Conservation (phyloP, 768 basidiomycete species). For the Phlebiopsis flavidoalba region DNA sequence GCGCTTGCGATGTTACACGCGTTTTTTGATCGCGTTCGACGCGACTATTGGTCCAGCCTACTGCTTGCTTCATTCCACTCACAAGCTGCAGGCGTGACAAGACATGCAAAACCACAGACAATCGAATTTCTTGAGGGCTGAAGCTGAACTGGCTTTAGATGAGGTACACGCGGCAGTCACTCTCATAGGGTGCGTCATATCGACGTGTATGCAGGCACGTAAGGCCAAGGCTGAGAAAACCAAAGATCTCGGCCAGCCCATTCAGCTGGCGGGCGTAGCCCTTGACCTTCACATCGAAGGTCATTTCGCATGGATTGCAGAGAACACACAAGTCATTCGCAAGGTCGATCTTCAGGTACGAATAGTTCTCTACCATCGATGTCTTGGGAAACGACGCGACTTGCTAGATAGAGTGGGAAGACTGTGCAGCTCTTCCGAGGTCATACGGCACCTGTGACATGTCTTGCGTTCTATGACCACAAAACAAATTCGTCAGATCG, state of each 20-base stretch:
- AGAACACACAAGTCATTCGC: conserved; percentile 71
- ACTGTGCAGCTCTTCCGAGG: conserved; percentile 73
- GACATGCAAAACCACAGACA: conserved; percentile 21
- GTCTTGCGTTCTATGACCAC: conserved; percentile 61
- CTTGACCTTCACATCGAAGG: conserved; percentile 63
- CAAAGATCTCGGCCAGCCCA: conserved; percentile 72
- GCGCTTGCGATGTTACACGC: background rate
- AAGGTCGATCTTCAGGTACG: conserved; percentile 74
- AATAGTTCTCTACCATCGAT: background rate
- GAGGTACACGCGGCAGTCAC: conserved; percentile 38
- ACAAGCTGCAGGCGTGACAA: background rate
- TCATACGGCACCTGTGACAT: conserved; percentile 87
- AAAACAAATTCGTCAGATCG: conserved; percentile 32
- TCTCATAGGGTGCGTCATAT: conserved; percentile 4
- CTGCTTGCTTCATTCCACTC: background rate
- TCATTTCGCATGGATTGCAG: conserved; percentile 79
- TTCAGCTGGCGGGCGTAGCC: conserved; percentile 71
- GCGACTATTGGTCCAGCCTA: background rate
- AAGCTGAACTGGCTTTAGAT: conserved; percentile 61
- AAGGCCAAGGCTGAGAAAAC: conserved; percentile 66
- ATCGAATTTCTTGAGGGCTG: conserved; percentile 63
- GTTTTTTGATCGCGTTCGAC: conserved; percentile 1
- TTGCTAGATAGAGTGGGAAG: conserved; percentile 62
- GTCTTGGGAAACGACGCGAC: background rate
- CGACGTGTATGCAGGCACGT: conserved; percentile 45